These are phyloP conservation scores for Yarrowia sp. DNA, from an alignment of 805 yeast species.

Conservation along the genomic window DNA sequence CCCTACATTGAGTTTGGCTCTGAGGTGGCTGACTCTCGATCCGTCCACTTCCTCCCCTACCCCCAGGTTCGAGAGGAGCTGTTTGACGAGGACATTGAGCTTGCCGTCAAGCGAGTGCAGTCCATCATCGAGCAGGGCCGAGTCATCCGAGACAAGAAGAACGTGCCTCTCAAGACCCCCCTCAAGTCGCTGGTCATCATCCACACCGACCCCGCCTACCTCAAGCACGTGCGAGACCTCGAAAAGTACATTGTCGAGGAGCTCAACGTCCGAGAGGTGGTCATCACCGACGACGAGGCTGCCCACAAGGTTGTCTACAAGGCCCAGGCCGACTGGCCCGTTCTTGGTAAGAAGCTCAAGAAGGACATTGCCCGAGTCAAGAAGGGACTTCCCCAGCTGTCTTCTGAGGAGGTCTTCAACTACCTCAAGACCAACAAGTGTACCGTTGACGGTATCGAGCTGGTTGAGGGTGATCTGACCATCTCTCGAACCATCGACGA, in stretches of 20 bases:
- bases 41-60: conserved; percentile 92
- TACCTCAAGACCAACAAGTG: conserved; percentile 77
- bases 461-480: conserved; percentile 85
- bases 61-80: conserved; percentile 83
- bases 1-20: conserved; percentile 52
- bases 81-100: conserved; percentile 74
- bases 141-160: conserved; percentile 94
- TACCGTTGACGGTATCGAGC: conserved; percentile 86
- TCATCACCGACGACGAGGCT: conserved; percentile 88
- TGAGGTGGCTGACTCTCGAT: conserved; percentile 68
- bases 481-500: conserved; percentile 90
- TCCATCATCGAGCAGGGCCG: conserved; percentile 95
- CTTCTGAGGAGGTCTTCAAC: conserved; percentile 81
- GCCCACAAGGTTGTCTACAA: conserved; percentile 90
- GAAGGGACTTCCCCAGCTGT: conserved; percentile 83
- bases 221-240: conserved; percentile 78
- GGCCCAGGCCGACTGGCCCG: conserved; percentile 99
- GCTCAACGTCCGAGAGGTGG: conserved; percentile 85
- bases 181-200: conserved; percentile 84
- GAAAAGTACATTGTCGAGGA: conserved; percentile 85
- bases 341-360: conserved; percentile 95
- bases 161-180: conserved; percentile 93
- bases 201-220: conserved; percentile 76
- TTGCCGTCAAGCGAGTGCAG: conserved; percentile 94
- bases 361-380: conserved; percentile 92